Evolutionary conservation across 2,329 filamentous ascomycete species (phyloP), one percentile per base, ranked within the genome.

Genomic region (Aureobasidium sp.): DNA sequence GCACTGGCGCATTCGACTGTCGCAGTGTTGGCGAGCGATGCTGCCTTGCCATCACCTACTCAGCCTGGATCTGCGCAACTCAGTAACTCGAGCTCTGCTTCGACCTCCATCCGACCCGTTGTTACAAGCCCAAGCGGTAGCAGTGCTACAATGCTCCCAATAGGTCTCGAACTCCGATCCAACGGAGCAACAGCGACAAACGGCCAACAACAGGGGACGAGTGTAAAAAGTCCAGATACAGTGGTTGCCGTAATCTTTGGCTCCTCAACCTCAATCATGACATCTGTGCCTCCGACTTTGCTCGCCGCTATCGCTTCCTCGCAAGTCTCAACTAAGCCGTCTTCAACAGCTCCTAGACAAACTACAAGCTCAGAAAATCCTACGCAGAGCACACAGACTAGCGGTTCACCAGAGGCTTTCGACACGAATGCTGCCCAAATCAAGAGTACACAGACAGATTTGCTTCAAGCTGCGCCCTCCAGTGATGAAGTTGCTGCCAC

Each of bases 201-300:
- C 9, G 25, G 8, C 14, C 34, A 49, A 8, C 29, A 36, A 31
- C n/a, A 48, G 17, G 5, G 20, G 15, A 49, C 44, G 8, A 31
- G 34, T 2, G 20, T 34, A 5, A 15, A 41, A 41, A 31, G 7
- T 3, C 31, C 34, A 41, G 17, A 15, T 6, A 49, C 44, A 2
- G 56, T 48, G 8, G 17, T 59, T 2, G 34, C 22, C 7, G 56
- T 49, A 0, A 59, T 59, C 31, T 49, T 31, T 36, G 56, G 44
- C 44, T 39, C 56, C 22, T 59, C 56, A 14, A 59, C 56, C 5
- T 59, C 56, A 49, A 59, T 29, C 31, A 49, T 59, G 44, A 59
- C 44, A 6, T 59, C 44, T 7, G 22, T 49, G 2, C 44, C 56
- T 17, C 14, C 42, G 3, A n/a, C 41, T 17, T 22, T 47, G 20